Evolutionary conservation across 2,329 filamentous ascomycete genomes (phyloP), one percentile per base, ranked within the genome.

Genomic region (Scortechinia acanthostroma): DNA sequence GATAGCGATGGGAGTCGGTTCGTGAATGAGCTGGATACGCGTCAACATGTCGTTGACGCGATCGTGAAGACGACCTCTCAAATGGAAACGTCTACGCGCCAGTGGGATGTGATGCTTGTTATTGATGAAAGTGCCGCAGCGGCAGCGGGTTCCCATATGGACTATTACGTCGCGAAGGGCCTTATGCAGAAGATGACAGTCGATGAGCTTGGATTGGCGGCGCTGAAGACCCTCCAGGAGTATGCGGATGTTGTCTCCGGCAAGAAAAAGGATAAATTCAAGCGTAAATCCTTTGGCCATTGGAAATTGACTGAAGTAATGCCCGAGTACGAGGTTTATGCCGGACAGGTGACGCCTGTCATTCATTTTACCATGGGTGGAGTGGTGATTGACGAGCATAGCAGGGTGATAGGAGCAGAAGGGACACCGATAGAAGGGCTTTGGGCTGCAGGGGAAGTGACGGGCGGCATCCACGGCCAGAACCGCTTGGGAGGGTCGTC

Each of bases 341-440:
- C 82, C 0, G 80, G 79, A 0, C 67, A 58, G 1, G 76, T 84
- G 1, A 84, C 80, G 3, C 80, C 80, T 0, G 76, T 83, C 0
- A 68, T 77, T 2, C 80, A 84, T 52, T 84, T 83, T 51, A 83
- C 80, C 1, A 84, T 84, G 80, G 80, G 80, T 3, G 80, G 80
- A 0, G 78, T 73, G 0, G 63, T 73, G 2, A 76, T 83, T 50
- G 73, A 78, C 51, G 61, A 71, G 4, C 62, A 68, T 40, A 68
- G 69, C 1, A 69, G 73, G 49, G 70, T 83, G 0, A 52, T 84
- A 13, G 25, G 10, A n/a, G n/a, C 10, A 10, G 25, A 30, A 10
- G 25, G 25, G 10, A 55, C 55, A 23, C 68, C 68, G 0, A 74
- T 84, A 22, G 54, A 64, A 2, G 79, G 80, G 0, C 51, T 84